Evolutionary conservation across 345 rosid genomes (phyloP).

Genomic region (Viola odorata): DNA sequence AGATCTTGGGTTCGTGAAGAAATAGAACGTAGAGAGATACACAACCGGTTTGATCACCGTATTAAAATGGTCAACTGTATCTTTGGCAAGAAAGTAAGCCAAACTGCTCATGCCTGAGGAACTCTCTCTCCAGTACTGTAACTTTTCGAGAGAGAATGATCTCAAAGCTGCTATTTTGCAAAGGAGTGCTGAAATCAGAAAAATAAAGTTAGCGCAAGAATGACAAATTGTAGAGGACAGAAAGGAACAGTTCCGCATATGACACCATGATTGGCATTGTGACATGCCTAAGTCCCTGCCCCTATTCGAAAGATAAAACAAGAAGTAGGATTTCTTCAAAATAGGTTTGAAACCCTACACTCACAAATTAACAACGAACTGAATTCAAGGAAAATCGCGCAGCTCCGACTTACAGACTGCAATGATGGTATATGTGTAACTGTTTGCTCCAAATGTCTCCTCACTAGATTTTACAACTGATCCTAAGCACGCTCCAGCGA

Average conservation of each 20-base stretch:
- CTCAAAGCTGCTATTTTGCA: conserved; percentile 90
- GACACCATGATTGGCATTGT: not conserved
- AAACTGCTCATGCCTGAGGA: conserved; percentile 89
- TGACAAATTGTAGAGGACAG: not conserved
- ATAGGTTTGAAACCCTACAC: not conserved
- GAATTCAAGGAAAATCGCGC: conserved; percentile 3
- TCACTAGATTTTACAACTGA: conserved; percentile 53
- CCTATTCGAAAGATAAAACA: not conserved
- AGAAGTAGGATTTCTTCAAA: conserved; percentile 2
- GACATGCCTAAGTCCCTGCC: too few species aligned
- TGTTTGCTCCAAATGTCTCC: conserved; percentile 63
- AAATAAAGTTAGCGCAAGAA: not conserved
- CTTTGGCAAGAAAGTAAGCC: conserved; percentile 92
- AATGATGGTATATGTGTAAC: conserved; percentile 76
- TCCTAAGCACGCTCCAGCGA: conserved; percentile 96
- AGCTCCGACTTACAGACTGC: conserved; percentile 72
- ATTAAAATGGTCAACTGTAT: conserved; percentile 76
- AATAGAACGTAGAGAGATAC: conserved; percentile 86
- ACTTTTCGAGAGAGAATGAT: conserved; percentile 77
- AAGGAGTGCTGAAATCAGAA: conserved; percentile 64
- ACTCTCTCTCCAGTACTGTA: conserved; percentile 94
- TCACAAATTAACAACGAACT: not conserved
- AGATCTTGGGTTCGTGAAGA: conserved; percentile 89
- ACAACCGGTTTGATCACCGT: conserved; percentile 78
- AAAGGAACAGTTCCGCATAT: not conserved